Evolutionary conservation across 495 filamentous ascomycete species (phyloP).

Genomic region (Chaetomium tenue): DNA sequence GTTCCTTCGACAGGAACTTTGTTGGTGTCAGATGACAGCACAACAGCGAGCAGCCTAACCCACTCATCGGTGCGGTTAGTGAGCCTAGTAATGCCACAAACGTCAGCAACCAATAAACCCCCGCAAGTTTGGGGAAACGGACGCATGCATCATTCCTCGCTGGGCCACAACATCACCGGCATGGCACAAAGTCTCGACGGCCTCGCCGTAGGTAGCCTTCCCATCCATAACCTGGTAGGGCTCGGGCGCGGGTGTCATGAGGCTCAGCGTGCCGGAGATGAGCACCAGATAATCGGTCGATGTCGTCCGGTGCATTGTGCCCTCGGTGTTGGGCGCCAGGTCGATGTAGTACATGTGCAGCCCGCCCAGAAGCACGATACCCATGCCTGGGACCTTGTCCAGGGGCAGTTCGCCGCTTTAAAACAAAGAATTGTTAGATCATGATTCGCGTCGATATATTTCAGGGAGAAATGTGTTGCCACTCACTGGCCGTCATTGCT

Average conservation of each 20-base stretch:
- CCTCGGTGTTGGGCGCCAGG: constrained; percentile 10
- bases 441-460: too few relatives aligned
- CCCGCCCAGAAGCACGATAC: constrained; percentile 8
- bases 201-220: constrained; percentile 1
- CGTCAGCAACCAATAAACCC: not conserved
- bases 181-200: constrained; percentile 9
- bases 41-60: constrained; percentile 5
- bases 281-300: constrained; percentile 11
- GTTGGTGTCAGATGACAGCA: constrained; percentile 6
- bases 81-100: not conserved
- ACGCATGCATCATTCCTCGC: constrained; percentile 9
- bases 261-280: constrained; percentile 4
- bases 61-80: constrained; percentile 5
- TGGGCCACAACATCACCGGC: constrained; percentile 9
- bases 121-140: not conserved
- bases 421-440: not conserved
- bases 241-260: not conserved
- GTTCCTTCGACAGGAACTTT: constrained; percentile 2
- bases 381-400: constrained; percentile 9
- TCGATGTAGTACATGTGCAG: constrained; percentile 14
- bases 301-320: constrained; percentile 7
- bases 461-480: too few relatives aligned
- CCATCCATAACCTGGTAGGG: constrained; percentile 4
- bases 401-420: constrained; percentile 1
- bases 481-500: constrained; percentile 12